Evolutionary conservation across 2,329 filamentous ascomycete species (phyloP).

Genomic region (Trichoderma arundinaceum): DNA sequence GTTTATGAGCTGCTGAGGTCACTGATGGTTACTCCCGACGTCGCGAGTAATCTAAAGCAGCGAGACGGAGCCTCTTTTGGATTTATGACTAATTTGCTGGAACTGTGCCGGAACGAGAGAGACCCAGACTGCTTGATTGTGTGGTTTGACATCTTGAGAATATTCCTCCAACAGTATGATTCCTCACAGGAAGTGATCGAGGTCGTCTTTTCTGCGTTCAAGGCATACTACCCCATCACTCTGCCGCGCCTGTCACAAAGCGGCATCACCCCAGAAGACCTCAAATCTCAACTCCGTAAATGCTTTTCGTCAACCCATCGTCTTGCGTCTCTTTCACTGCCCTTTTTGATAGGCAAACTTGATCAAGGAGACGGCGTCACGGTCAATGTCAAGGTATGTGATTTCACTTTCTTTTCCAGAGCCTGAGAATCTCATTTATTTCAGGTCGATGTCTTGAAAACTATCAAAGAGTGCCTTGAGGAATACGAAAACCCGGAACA

Average conservation of each 20-base stretch:
- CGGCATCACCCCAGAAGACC: constrained; percentile 60
- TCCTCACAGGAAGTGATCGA: constrained; percentile 54
- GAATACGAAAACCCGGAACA: constrained; percentile 54
- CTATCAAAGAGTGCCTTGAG: constrained; percentile 59
- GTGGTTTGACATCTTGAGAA: constrained; percentile 60
- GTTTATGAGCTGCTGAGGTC: constrained; percentile 57
- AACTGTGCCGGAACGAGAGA: constrained; percentile 60
- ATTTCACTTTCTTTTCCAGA: neutral
- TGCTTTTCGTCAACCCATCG: constrained; percentile 60
- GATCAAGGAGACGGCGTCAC: constrained; percentile 65
- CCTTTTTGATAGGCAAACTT: constrained; percentile 62
- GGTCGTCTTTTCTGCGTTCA: constrained; percentile 61
- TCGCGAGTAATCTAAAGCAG: constrained; percentile 53
- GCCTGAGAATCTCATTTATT: constrained; percentile 28
- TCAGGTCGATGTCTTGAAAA: constrained; percentile 61
- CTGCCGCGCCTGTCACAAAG: constrained; percentile 57
- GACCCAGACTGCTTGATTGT: constrained; percentile 62
- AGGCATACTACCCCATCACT: constrained; percentile 66
- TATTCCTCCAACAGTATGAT: constrained; percentile 52
- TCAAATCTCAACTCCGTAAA: constrained; percentile 58
- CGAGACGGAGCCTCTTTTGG: constrained; percentile 50
- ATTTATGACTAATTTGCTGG: constrained; percentile 57
- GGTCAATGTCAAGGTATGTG: constrained; percentile 60
- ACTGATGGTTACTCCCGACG: constrained; percentile 51
- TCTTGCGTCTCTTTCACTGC: constrained; percentile 54